A percentile compares a stretch with the other conserved stretches of the same genome.
These are phyloP conservation scores for Hirsutella rhossiliensis DNA, from an alignment of 2,329 filamentous ascomycete genomes.

Conservation along the genomic window DNA sequence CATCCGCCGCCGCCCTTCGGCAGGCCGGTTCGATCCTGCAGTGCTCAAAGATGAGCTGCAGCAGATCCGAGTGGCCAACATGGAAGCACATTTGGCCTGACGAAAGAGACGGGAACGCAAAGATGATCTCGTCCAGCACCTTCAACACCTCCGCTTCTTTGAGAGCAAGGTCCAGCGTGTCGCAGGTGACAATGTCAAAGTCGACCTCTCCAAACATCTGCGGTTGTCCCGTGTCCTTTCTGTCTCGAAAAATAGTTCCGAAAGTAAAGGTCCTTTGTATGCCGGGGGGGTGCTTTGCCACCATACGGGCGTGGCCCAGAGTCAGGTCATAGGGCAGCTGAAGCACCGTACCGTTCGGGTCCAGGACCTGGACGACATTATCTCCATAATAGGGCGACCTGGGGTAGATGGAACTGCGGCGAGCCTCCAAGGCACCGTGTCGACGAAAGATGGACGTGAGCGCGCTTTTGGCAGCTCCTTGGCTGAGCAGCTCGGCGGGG, in stretches of 20 bases:
- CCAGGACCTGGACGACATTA: conserved; percentile 69
- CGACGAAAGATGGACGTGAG: conserved; percentile 70
- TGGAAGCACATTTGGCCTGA: conserved; percentile 74
- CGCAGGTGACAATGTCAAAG: conserved; percentile 86
- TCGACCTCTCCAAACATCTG: conserved; percentile 79
- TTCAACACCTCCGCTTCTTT: conserved; percentile 94
- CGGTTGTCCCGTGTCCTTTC: conserved; percentile 67
- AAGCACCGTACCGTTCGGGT: conserved; percentile 73
- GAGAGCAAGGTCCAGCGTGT: conserved; percentile 68
- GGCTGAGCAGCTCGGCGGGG: conserved; percentile 53
- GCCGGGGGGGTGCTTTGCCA: conserved; percentile 56
- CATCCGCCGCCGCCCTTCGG: conserved; percentile 64
- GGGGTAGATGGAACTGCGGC: conserved; percentile 67
- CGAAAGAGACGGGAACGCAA: conserved; percentile 64
- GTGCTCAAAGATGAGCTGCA: conserved; percentile 81
- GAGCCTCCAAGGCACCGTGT: conserved; percentile 77
- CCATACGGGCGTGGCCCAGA: conserved; percentile 71
- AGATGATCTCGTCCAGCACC: conserved; percentile 81
- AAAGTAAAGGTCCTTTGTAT: conserved; percentile 76
- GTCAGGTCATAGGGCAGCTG: conserved; percentile 94
- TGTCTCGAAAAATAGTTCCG: conserved; percentile 76
- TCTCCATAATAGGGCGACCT: conserved; percentile 63
- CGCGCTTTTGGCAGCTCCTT: conserved; percentile 61
- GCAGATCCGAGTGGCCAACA: conserved; percentile 74
- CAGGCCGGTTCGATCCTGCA: conserved; percentile 65